Conservation (phyloP, 2,329 filamentous ascomycete genomes). For the Calonectria henricotiae region DNA sequence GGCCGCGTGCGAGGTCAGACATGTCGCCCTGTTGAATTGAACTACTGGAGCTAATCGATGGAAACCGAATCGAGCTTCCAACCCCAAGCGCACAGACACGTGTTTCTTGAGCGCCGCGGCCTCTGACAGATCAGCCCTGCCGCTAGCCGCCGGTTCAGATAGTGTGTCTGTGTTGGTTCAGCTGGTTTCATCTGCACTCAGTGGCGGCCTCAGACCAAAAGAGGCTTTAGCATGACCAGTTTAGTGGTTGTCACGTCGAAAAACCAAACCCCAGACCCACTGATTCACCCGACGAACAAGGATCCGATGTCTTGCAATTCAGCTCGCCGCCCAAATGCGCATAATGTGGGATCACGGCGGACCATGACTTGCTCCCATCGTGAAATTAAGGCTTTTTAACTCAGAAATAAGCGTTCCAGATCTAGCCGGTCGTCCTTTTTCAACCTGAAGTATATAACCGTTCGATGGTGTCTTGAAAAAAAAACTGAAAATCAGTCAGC, state of each 20-base stretch:
- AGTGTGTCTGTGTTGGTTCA: constrained; percentile 4
- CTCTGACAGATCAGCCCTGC: constrained; percentile 12
- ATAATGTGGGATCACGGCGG: background rate
- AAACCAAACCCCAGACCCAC: background rate
- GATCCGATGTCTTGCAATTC: background rate
- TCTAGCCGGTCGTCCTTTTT: background rate
- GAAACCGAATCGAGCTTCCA: no score
- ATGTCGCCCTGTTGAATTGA: background rate
- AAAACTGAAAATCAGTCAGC: background rate
- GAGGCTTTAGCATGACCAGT: background rate
- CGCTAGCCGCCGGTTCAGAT: constrained; percentile 5
- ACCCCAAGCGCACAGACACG: constrained; percentile 1
- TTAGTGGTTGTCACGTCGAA: background rate
- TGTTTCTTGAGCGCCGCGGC: background rate
- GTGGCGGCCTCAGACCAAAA: constrained; percentile 1
- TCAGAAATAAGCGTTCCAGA: constrained; percentile 15
- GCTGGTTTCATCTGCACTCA: constrained; percentile 10
- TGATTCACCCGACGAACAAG: background rate
- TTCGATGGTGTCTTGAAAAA: background rate
- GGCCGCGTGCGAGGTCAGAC: background rate
- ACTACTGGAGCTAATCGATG: no score
- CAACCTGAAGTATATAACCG: background rate
- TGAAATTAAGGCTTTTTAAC: constrained; percentile 13
- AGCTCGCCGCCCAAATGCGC: background rate
- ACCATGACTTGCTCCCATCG: constrained; percentile 5